Evolutionary conservation across 108 stramenopile species (phyloP), one percentile per base, ranked within the genome.

Genomic region (Stephanodiscus triporus): DNA sequence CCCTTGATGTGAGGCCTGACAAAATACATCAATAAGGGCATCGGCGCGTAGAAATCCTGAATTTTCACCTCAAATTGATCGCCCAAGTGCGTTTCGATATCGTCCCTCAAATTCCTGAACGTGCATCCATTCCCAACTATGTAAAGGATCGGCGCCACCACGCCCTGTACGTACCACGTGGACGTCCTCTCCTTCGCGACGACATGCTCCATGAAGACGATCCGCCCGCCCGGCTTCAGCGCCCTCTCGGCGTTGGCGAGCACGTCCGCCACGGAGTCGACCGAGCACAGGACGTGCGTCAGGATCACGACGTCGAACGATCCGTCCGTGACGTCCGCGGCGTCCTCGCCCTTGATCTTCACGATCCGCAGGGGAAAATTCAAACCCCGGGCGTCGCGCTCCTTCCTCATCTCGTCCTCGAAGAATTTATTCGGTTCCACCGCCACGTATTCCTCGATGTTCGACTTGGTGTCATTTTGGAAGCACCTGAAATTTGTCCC

Each of bases 221-320:
- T 80, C 56, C 62, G 81, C 5, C 89, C 89, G 11, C 88, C 86
- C n/a, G 85, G 85, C 56, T 83, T 86, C 42, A 89, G 43, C 14
- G 86, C 86, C 50, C 83, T 50, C 34, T 75, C 80, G 14, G 87
- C 85, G 62, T 88, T 84, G 6, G 78, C 55, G 32, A 89, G 64
- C 13, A 87, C 86, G 63, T 24, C 37, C 51, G 63, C 65, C 4
- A 71, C 70, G 11, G 78, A 78, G 23, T 78, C 70, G 19, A 87
- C 86, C 13, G 63, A 66, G 60, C 86, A 87, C 20, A 87, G 38
- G 11, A 85, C 84, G 53, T 87, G 86, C 29, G 86, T 81, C 19
- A 80, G 40, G 23, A 85, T 34, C 7, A 83, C 86, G 6, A 48
- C 70, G 63, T 87, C 86, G 70, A 74, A 87, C 5, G 61, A 24